Evolutionary conservation across 257 asterid species (phyloP).

Genomic region (Przewalskia tangutica): DNA sequence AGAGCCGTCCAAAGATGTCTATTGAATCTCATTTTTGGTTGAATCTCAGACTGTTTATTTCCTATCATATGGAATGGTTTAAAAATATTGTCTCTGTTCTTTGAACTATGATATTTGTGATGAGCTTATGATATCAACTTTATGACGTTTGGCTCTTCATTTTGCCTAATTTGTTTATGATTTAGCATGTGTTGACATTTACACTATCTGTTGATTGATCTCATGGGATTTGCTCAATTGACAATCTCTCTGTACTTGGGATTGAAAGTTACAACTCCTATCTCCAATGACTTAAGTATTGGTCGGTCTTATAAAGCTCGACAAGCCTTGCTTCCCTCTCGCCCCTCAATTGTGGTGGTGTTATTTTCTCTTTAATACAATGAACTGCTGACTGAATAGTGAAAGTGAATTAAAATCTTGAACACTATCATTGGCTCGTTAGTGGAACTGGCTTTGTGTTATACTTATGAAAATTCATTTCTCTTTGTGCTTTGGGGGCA

Average conservation of each 20-base stretch:
- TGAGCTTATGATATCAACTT: not conserved
- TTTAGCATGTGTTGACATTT: not conserved
- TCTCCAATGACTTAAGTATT: too few species aligned
- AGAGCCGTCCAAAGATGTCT: conserved; percentile 66
- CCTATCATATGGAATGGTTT: not conserved
- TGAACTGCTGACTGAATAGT: not conserved
- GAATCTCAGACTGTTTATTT: not conserved
- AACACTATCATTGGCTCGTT: not conserved
- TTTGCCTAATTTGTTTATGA: not conserved
- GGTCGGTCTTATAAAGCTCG: too few species aligned
- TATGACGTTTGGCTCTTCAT: not conserved
- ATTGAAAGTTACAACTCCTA: not conserved
- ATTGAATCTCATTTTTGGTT: not conserved
- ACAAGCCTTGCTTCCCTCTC: too few species aligned
- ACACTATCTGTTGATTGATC: not conserved
- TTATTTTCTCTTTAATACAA: not conserved
- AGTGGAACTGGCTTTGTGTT: not conserved
- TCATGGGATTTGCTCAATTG: not conserved
- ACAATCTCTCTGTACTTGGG: not conserved
- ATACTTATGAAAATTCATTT: not conserved
- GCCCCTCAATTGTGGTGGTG: too few species aligned
- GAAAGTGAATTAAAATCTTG: not conserved
- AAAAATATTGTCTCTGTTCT: not conserved
- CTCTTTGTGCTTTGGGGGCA: not conserved
- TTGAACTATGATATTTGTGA: not conserved